Conservation (phyloP, 306 rosid genomes). For the Inga laurina region DNA sequence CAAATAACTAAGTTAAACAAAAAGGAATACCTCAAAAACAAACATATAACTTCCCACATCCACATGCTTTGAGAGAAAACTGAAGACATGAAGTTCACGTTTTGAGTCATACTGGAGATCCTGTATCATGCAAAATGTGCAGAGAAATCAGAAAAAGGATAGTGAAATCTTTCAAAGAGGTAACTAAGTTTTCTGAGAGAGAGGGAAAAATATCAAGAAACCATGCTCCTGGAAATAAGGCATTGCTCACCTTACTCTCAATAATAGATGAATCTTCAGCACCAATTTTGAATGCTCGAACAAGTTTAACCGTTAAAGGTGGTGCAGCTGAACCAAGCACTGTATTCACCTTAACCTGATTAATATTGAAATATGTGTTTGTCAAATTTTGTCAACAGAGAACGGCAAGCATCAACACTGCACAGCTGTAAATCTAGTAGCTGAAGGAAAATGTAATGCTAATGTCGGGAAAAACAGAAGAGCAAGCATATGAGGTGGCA, state of each 20-base stretch:
- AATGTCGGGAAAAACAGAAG: background rate
- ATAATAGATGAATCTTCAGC: conserved; percentile 64
- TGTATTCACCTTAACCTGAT: conserved; percentile 86
- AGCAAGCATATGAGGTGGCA: background rate
- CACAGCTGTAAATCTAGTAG: background rate
- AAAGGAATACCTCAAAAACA: conserved; percentile 77
- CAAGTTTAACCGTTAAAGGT: conserved; percentile 77
- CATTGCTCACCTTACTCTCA: conserved; percentile 58
- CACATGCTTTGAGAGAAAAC: conserved; percentile 55
- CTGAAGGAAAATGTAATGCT: background rate
- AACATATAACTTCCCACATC: conserved; percentile 77
- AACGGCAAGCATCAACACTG: conserved; percentile 25
- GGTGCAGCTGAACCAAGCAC: conserved; percentile 95
- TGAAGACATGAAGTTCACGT: conserved; percentile 65
- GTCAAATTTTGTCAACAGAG: conserved; percentile 17
- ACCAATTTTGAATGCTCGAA: conserved; percentile 60
- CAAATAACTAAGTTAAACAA: conserved; percentile 17
- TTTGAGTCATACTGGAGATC: conserved; percentile 77
- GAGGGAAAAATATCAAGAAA: background rate
- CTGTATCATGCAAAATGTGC: conserved; percentile 43
- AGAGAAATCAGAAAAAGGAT: conserved; percentile 26
- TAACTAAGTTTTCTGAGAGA: conserved; percentile 1
- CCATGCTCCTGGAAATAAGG: conserved; percentile 28
- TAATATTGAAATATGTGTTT: conserved; percentile 27
- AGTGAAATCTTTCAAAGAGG: background rate